Base-by-base conservation (phyloP, 257 asterid genomes). In the Gentiana straminea region DNA sequence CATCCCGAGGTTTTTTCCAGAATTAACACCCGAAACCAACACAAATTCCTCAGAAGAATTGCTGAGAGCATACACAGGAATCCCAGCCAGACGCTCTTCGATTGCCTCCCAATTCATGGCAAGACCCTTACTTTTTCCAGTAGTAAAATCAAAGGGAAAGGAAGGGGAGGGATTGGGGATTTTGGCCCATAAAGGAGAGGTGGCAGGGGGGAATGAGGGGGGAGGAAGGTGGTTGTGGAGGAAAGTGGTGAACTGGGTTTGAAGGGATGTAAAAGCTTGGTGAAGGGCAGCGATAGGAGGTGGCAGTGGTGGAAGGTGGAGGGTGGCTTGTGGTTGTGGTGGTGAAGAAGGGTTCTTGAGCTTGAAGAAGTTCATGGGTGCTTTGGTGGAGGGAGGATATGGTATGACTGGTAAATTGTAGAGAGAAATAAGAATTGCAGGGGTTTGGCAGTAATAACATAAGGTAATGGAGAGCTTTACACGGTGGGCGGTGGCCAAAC, bases 41-140 rank as follows among this genome's bases (percentile, higher is more conserved):
- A 91, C 94, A 38, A 87, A 84, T 66, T 91, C 92, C 51, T 78
- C 79, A 24, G 89, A 73, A 34, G 86, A 72, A 61, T 76, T 84
- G 70, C 80, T 81, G 24, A 91, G 74, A 11, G 96, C 95, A 66
- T 81, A 91, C 0, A 91, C 94, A 6, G 96, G 96, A 39, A 91
- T 87, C n/a, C 93, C 95, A 4, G 95, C 82, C 24, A 91, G 79
- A 38, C 95, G 70, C 76, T 87, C 89, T 64, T 87, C 92, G 49
- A 91, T 79, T 2, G 65, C 73, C 58, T 79, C 88, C 3, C 68
- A 59, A 12, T 83, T 68, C 83, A 77, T 71, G 33, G 79, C 55
- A 46, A 59, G 33, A 11, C 55, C 72, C 13, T 68, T 51, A 24
- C 57, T 35, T 41, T 54, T 53, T 48, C 24, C 50, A 44, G 46